Evolutionary conservation across 2,329 filamentous ascomycete genomes (phyloP).

Genomic region (Chaetomium sp.): DNA sequence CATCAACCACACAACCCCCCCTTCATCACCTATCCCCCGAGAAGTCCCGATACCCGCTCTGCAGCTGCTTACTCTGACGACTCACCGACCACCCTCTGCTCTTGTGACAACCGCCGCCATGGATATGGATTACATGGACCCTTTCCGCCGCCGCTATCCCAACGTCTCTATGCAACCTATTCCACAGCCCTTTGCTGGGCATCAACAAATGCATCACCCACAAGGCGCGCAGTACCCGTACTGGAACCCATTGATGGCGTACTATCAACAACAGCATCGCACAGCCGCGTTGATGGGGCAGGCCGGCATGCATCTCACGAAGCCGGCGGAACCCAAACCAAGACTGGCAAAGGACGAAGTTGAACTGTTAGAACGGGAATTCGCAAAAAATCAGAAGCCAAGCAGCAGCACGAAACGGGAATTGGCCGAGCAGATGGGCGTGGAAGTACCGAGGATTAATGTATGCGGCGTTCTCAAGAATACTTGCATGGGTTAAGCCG

Average conservation of each 20-base stretch:
- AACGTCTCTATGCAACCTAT: constrained; percentile 15
- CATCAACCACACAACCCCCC: too few relatives aligned
- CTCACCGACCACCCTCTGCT: neutral
- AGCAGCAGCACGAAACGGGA: constrained; percentile 55
- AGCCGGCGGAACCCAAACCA: constrained; percentile 41
- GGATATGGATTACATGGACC: constrained; percentile 24
- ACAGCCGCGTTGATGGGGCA: constrained; percentile 22
- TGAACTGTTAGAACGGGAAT: constrained; percentile 53
- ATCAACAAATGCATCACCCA: constrained; percentile 13
- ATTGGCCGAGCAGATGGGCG: constrained; percentile 53
- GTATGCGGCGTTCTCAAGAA: constrained; percentile 33
- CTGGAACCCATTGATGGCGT: constrained; percentile 23
- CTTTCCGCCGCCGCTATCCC: constrained; percentile 20
- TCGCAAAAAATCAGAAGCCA: constrained; percentile 58
- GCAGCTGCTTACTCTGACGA: neutral
- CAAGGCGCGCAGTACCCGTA: constrained; percentile 16
- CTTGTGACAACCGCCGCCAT: constrained; percentile 7
- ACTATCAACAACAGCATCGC: constrained; percentile 24
- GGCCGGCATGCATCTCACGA: constrained; percentile 20
- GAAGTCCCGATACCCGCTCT: too few relatives aligned
- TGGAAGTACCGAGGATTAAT: constrained; percentile 59
- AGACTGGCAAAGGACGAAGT: constrained; percentile 54
- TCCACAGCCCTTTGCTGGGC: constrained; percentile 14
- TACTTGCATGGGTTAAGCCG: neutral
- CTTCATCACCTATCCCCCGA: too few relatives aligned